Conservation (phyloP, 108 stramenopile genomes). For the Skeletonema marinoi region DNA sequence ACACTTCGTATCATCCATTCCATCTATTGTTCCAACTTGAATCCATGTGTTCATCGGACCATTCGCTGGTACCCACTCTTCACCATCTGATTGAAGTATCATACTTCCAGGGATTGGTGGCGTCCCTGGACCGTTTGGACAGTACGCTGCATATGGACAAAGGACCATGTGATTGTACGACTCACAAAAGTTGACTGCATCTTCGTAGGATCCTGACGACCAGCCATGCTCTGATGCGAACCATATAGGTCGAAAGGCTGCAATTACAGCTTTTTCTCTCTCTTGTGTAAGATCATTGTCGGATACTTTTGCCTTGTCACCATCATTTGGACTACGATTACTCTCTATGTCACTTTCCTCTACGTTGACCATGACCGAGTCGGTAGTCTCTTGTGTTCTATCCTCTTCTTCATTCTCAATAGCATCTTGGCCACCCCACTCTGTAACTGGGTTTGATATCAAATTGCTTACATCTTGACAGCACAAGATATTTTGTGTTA, state of each 20-base stretch:
- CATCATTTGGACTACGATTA: not conserved
- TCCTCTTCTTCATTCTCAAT: constrained; percentile 10
- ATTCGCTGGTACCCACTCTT: constrained; percentile 23
- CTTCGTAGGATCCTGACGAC: constrained; percentile 10
- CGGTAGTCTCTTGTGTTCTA: constrained; percentile 21
- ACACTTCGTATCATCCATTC: constrained; percentile 19
- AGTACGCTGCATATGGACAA: constrained; percentile 45
- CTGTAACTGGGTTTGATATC: constrained; percentile 10
- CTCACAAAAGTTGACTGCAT: constrained; percentile 19
- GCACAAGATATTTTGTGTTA: constrained; percentile 45
- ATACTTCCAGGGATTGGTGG: constrained; percentile 18
- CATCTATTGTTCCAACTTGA: constrained; percentile 15
- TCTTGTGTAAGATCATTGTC: not conserved
- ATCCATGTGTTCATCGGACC: constrained; percentile 23
- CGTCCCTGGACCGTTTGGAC: constrained; percentile 34
- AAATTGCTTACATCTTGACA: constrained; percentile 28
- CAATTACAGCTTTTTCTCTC: not conserved
- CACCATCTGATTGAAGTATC: constrained; percentile 17
- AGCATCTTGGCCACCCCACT: constrained; percentile 22
- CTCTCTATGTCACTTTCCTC: not conserved
- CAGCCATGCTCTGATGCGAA: constrained; percentile 15
- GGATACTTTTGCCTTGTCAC: not conserved
- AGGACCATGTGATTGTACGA: constrained; percentile 26
- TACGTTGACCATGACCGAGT: not conserved
- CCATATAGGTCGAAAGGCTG: constrained; percentile 4